phyloP scores from a whole-genome alignment of 2,329 filamentous ascomycete genomes.

The Magnaporthiopsis rhizophila region DNA sequence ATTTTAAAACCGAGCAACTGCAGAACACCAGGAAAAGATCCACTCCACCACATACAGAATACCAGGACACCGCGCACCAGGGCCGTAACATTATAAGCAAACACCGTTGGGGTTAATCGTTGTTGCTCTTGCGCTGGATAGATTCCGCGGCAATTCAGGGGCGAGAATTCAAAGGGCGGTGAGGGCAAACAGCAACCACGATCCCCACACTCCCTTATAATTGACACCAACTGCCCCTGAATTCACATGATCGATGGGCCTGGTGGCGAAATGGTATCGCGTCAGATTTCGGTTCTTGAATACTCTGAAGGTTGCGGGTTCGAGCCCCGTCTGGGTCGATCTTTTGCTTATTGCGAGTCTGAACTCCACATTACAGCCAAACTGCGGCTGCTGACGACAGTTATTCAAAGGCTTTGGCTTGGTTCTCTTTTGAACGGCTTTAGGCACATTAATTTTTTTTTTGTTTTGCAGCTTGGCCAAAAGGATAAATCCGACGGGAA shows the following conservation, averaged over 20 bases:
- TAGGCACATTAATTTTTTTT: too few species aligned
- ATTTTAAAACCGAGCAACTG: too few species aligned
- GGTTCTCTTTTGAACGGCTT: not conserved
- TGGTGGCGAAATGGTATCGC: conserved; percentile 7
- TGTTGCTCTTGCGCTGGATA: too few species aligned
- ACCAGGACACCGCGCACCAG: too few species aligned
- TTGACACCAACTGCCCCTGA: not conserved
- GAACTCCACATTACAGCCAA: not conserved
- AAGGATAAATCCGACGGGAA: not conserved
- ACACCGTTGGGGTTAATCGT: too few species aligned
- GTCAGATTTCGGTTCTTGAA: conserved; percentile 4
- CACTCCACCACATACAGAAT: too few species aligned
- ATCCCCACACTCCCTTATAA: not conserved
- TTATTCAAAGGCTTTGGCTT: not conserved
- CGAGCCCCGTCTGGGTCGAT: conserved; percentile 5
- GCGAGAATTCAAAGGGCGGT: not conserved
- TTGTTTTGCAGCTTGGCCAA: too few species aligned
- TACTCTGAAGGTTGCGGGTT: conserved; percentile 6
- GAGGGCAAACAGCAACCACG: not conserved
- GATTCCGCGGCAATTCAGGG: too few species aligned
- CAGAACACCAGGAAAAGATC: too few species aligned
- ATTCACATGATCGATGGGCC: not conserved
- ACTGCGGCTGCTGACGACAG: too few species aligned
- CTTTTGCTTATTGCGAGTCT: not conserved
- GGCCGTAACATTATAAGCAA: too few species aligned